Evolutionary conservation across 2,329 filamentous ascomycete genomes (phyloP), one percentile per base, ranked within the genome.

Genomic region (Penicillium decumbens): DNA sequence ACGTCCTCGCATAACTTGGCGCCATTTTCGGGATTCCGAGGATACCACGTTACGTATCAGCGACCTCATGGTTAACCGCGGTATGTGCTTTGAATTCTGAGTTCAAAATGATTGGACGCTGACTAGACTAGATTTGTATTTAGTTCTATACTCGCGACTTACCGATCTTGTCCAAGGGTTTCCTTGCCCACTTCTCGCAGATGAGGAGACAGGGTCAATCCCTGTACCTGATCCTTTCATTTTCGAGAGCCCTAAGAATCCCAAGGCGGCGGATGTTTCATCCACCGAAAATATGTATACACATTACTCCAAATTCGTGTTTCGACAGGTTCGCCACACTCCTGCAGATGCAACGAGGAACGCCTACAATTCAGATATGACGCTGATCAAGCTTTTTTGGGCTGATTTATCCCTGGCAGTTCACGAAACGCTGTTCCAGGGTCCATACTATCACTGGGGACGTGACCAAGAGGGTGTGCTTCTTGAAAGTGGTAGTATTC

Each of bases 11-110:
- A 54, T 78, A 2, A 73, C 74, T 6, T 78, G 79, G 71, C 69
- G 69, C 40, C 81, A 84, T 66, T 83, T 77, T 58, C 72, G 77
- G 38, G 73, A 78, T 48, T 56, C 69, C 0, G 75, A 80, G 46
- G 80, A 84, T 58, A 72, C 72, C 8, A 80, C 75, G 27, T 63
- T 83, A 28, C 69, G 68, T 18, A 51, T 76, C 25, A 60, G 64
- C 33, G 55, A 68, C 45, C 27, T 74, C 25, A 45, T 65, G 46
- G 45, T 67, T 27, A 53, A 62, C 25, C 55, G 64, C 47, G 63
- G 72, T 73, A 66, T 48, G 62, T 50, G 35, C 27, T 23, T 43
- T 27, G 30, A 5, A 23, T 33, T 5, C 24, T 15, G 23, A 7
- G 18, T 30, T 15, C 4, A 10, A 28, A 8, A 10, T 12, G 13